Conservation (phyloP, 2,329 filamentous ascomycete species). For the Colletotrichum ledebouriae region DNA sequence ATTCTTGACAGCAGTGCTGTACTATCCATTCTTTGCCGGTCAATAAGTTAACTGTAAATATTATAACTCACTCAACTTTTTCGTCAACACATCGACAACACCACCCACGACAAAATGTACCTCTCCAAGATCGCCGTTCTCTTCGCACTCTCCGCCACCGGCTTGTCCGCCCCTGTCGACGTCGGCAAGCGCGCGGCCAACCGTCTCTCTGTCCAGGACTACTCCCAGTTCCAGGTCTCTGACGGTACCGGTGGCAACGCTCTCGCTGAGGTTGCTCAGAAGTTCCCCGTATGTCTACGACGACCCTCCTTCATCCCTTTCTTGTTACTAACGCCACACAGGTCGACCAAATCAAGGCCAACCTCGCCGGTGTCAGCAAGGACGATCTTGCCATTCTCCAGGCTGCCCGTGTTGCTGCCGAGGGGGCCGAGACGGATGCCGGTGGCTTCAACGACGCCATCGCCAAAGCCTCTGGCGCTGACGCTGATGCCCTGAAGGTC, state of each 20-base stretch:
- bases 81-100: slow-evolving; percentile 30
- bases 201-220: slow-evolving; percentile 36
- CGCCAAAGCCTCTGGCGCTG: slow-evolving; percentile 57
- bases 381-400: slow-evolving; percentile 65
- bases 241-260: slow-evolving; percentile 66
- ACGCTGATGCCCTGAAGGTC: slow-evolving; percentile 61
- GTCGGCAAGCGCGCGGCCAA: slow-evolving; percentile 46
- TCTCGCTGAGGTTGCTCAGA: slow-evolving; percentile 65
- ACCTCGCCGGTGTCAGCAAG: slow-evolving; percentile 61
- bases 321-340: slow-evolving; percentile 7
- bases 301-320: too few species aligned
- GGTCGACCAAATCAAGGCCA: slow-evolving; percentile 44
- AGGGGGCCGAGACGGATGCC: slow-evolving; percentile 63
- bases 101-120: slow-evolving; percentile 50
- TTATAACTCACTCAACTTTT: slow-evolving; percentile 25
- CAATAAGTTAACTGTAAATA: slow-evolving; percentile 29
- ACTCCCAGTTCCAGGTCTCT: slow-evolving; percentile 58
- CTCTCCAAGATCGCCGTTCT: slow-evolving; percentile 54
- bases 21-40: slow-evolving; percentile 27
- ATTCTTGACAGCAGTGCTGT: slow-evolving; percentile 38
- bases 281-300: slow-evolving; percentile 61
- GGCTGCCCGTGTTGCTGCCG: slow-evolving; percentile 62
- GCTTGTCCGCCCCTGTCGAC: slow-evolving; percentile 48
- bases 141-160: slow-evolving; percentile 53
- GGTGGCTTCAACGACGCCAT: slow-evolving; percentile 67